phyloP scores from a whole-genome alignment of 2,329 filamentous ascomycete species.

The Xylaria sp. region DNA sequence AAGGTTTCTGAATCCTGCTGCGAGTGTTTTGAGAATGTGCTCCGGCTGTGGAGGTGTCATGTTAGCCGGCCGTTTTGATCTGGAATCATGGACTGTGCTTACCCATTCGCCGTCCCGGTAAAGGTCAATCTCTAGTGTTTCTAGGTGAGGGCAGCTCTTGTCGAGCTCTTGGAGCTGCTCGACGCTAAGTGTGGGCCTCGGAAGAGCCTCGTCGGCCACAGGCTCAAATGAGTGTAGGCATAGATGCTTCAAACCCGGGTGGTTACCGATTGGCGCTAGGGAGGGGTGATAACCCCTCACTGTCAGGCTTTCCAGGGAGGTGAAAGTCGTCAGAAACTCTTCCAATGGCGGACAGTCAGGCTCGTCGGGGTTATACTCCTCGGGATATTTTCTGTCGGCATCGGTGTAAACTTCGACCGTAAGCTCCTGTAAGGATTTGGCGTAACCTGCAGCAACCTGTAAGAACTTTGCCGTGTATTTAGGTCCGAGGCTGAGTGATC shows the following conservation, averaged over 20 bases:
- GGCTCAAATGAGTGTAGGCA: conserved; percentile 29
- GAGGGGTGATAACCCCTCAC: conserved; percentile 23
- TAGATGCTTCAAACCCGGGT: conserved; percentile 26
- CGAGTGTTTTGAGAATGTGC: conserved; percentile 8
- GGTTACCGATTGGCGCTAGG: conserved; percentile 1
- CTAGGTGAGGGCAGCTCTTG: conserved; percentile 25
- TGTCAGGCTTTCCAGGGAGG: conserved; percentile 26
- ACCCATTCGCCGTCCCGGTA: conserved; percentile 30
- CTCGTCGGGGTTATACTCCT: too few relatives aligned
- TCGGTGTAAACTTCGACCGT: conserved; percentile 14
- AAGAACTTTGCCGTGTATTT: conserved; percentile 5
- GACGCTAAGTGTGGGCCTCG: conserved; percentile 5
- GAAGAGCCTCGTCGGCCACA: too few relatives aligned
- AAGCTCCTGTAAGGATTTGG: conserved; percentile 11
- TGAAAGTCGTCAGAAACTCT: conserved; percentile 13
- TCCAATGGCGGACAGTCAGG: not conserved
- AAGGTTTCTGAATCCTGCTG: conserved; percentile 25
- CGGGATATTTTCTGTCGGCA: not conserved
- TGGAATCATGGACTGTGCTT: not conserved
- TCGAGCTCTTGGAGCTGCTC: conserved; percentile 29
- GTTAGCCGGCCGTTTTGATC: not conserved
- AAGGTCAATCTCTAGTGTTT: conserved; percentile 32
- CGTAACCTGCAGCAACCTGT: conserved; percentile 4
- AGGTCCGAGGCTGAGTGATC: conserved; percentile 29
- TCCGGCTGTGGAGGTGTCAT: conserved; percentile 12